Percentiles rank a stretch among this genome's conserved stretches.
Evolutionary conservation across 1,139 yeast species (phyloP).

Genomic region (Suhomyces chickasaworum): DNA sequence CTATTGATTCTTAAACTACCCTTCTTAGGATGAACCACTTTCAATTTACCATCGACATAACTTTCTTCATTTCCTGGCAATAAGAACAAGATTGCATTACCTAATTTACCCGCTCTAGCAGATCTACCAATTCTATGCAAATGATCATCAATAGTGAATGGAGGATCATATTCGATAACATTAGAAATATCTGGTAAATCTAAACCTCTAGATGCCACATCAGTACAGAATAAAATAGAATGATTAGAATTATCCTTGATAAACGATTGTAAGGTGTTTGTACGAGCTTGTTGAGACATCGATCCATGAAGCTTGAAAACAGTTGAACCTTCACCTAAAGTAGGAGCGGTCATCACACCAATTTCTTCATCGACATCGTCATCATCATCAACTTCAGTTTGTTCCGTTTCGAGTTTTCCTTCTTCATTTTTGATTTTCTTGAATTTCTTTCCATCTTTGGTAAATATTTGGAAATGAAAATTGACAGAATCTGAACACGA

Average conservation of each 20-base stretch:
- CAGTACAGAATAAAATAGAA: conserved; percentile 77
- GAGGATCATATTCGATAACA: conserved; percentile 70
- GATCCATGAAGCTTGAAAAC: conserved; percentile 91
- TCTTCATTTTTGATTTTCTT: conserved; percentile 34
- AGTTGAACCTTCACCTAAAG: conserved; percentile 47
- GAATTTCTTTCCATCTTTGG: conserved; percentile 53
- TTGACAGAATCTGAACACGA: conserved; percentile 96
- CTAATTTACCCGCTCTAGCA: conserved; percentile 69
- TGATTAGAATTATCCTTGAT: conserved; percentile 49
- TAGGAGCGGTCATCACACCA: conserved; percentile 56
- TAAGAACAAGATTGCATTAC: conserved; percentile 70
- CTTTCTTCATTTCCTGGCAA: conserved; percentile 89
- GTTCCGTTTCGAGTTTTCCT: conserved; percentile 23
- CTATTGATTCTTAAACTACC: conserved; percentile 37
- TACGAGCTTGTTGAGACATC: conserved; percentile 76
- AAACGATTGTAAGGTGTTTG: conserved; percentile 72
- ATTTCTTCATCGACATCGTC: conserved; percentile 28
- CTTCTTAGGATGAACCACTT: conserved; percentile 62
- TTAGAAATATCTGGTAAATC: conserved; percentile 67
- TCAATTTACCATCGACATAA: conserved; percentile 60
- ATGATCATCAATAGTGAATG: conserved; percentile 70
- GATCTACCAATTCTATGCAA: conserved; percentile 75
- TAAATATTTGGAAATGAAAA: conserved; percentile 78
- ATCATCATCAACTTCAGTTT: conserved; percentile 20
- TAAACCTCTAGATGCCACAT: conserved; percentile 74